A percentile compares a stretch with the other conserved stretches of the same genome.
Evolutionary conservation across 2,329 filamentous ascomycete species (phyloP).

Genomic region (Sporothrix curviconia): DNA sequence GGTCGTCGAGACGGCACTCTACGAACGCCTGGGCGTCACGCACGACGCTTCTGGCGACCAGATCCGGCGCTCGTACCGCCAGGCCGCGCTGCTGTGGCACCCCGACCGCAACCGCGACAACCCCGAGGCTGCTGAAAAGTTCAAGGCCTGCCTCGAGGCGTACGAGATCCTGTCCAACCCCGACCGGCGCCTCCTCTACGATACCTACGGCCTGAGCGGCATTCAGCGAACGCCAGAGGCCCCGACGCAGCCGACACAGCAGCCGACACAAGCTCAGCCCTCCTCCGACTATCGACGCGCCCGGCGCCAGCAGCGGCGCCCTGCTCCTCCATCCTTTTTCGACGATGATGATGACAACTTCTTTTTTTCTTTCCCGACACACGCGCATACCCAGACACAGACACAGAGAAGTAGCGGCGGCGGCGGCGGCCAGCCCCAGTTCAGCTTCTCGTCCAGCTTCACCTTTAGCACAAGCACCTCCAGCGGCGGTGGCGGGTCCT

Average conservation of each 20-base stretch:
- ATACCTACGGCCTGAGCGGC: slow-evolving; percentile 89
- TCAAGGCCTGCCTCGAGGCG: slow-evolving; percentile 95
- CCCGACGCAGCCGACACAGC: background rate
- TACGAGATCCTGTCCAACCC: slow-evolving; percentile 97
- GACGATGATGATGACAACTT: background rate
- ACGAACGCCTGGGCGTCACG: slow-evolving; percentile 75
- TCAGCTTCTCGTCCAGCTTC: slow-evolving; percentile 8
- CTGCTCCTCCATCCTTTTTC: background rate
- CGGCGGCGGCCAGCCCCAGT: too few relatives aligned
- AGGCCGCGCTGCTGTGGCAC: slow-evolving; percentile 77
- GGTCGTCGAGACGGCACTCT: slow-evolving; percentile 49
- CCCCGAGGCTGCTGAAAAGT: slow-evolving; percentile 77
- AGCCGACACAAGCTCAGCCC: background rate
- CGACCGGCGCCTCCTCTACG: slow-evolving; percentile 91
- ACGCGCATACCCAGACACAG: background rate
- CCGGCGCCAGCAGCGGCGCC: slow-evolving; percentile 36
- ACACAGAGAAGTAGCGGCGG: too few relatives aligned
- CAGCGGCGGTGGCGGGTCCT: slow-evolving; percentile 4
- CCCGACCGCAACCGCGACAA: slow-evolving; percentile 98
- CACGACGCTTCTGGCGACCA: slow-evolving; percentile 79
- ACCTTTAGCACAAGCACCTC: slow-evolving; percentile 47
- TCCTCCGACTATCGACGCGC: slow-evolving; percentile 49
- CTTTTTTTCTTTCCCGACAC: background rate
- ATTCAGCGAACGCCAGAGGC: slow-evolving; percentile 51
- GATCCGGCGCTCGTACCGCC: slow-evolving; percentile 93